Conservation (phyloP, 768 basidiomycete genomes). For the Mycena vitilis region DNA sequence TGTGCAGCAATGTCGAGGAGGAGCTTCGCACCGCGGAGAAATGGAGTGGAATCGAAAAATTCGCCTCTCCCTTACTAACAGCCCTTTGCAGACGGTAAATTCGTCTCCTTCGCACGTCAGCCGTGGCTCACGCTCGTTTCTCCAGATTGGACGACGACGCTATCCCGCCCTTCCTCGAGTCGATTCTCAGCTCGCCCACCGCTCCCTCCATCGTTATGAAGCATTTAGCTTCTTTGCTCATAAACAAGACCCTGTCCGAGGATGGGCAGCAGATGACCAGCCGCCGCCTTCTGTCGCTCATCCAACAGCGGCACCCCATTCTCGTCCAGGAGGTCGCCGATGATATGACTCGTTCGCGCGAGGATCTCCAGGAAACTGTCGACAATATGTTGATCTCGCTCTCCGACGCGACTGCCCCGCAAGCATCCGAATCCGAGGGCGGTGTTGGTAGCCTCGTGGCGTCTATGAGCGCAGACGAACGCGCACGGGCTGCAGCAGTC, state of each 20-base stretch:
- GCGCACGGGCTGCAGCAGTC: slow-evolving; percentile 70
- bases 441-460: slow-evolving; percentile 59
- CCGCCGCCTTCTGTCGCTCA: slow-evolving; percentile 60
- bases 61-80: slow-evolving; percentile 65
- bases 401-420: slow-evolving; percentile 56
- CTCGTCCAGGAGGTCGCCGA: slow-evolving; percentile 58
- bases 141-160: slow-evolving; percentile 49
- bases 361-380: slow-evolving; percentile 53
- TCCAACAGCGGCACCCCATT: slow-evolving; percentile 75
- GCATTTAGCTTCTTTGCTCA: slow-evolving; percentile 43
- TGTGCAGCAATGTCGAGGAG: slow-evolving; percentile 56
- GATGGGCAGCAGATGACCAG: slow-evolving; percentile 39
- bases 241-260: slow-evolving; percentile 41
- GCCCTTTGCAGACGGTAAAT: slow-evolving; percentile 51
- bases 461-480: slow-evolving; percentile 71
- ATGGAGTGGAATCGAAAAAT: slow-evolving; percentile 66
- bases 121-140: not conserved
- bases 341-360: slow-evolving; percentile 47
- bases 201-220: slow-evolving; percentile 49
- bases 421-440: slow-evolving; percentile 30
- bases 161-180: slow-evolving; percentile 49
- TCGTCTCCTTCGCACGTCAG: not conserved
- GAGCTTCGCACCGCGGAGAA: slow-evolving; percentile 56
- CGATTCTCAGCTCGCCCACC: slow-evolving; percentile 49
- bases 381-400: slow-evolving; percentile 71